Base-by-base conservation (phyloP, 768 basidiomycete species). In the Russula griseocarnosa region DNA sequence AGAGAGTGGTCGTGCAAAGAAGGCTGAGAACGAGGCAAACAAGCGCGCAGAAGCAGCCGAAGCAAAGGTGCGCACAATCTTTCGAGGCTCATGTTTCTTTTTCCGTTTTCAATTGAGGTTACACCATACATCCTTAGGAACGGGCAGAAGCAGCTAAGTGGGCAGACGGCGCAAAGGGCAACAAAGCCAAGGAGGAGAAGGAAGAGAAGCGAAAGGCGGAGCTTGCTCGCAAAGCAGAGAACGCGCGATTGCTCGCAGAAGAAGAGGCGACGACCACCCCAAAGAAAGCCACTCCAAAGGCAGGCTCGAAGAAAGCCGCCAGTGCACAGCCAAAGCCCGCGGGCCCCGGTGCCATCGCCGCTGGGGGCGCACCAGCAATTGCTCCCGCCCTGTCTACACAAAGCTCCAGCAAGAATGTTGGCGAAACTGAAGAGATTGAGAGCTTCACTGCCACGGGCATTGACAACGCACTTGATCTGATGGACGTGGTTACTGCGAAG, bases 401-500 rank as follows among this genome's bases (percentile, higher is more conserved):
- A 60, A 73, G 72, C 46, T 26, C 58, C 62, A 69, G 71, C n/a
- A 74, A 72, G 58, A 71, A 68, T 58, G 71, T 14, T 38, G 71
- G 67, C 10, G 73, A 75, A 32, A 61, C 73, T 9, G 73, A 76
- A 57, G 81, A 83, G 60, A 74, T 81, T 14, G 87, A 93, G 76
- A 87, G 86, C 70, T 90, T 80, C 74, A 73, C 85, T 3, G 94
- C 94, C 16, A 92, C 90, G 26, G 94, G 94, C 14, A 83, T 98
- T 58, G 94, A 98, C 71, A 88, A 92, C 73, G 93, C 91, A 10
- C 73, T 98, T 56, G 94, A 98, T 75, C 80, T 96, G 60, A 74
- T 97, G 66, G 90, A 92, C 62, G 82, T 94, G 5, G 92, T 96
- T 30, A 95, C 86, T 53, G 90, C 91, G 3, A 94, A 93, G 81